A percentile compares a stretch with the other conserved stretches of the same genome.
Conservation (phyloP, 441 rosid species). For the Adansonia grandidieri region DNA sequence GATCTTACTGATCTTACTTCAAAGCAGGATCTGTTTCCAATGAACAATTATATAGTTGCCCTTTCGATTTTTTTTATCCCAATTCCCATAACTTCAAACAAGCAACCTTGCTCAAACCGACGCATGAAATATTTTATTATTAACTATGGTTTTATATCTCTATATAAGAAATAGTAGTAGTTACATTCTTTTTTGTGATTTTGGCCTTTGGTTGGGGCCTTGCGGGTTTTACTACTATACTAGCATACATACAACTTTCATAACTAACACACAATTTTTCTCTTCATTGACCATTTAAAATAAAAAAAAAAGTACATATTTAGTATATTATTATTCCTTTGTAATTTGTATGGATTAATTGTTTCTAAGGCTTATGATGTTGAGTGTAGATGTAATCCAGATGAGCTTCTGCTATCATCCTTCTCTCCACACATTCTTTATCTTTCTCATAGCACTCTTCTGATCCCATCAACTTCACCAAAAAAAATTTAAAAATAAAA, state of each 20-base stretch:
- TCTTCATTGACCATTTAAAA: neutral
- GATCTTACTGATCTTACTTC: neutral
- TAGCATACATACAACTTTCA: neutral
- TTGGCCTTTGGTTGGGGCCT: neutral
- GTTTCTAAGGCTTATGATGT: slow-evolving; percentile 48
- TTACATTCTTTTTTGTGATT: neutral
- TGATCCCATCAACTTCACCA: slow-evolving; percentile 59
- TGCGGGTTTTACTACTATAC: neutral
- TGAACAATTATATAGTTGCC: neutral
- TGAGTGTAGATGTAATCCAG: slow-evolving; percentile 88
- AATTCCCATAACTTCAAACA: neutral
- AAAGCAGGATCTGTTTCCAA: neutral
- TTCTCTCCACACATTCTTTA: slow-evolving; percentile 66
- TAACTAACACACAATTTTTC: neutral
- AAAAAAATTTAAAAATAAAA: too few species aligned
- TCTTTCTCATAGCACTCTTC: slow-evolving; percentile 51
- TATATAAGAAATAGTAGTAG: neutral
- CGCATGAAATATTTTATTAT: neutral
- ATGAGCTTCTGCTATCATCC: slow-evolving; percentile 76
- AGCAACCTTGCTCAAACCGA: neutral
- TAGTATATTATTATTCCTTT: neutral
- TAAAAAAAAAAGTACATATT: neutral
- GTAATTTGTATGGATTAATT: neutral
- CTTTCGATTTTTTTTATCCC: neutral
- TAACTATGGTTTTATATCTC: neutral